Evolutionary conservation across 768 basidiomycete genomes (phyloP).

Genomic region (Chalciporus pseudorubinellus): DNA sequence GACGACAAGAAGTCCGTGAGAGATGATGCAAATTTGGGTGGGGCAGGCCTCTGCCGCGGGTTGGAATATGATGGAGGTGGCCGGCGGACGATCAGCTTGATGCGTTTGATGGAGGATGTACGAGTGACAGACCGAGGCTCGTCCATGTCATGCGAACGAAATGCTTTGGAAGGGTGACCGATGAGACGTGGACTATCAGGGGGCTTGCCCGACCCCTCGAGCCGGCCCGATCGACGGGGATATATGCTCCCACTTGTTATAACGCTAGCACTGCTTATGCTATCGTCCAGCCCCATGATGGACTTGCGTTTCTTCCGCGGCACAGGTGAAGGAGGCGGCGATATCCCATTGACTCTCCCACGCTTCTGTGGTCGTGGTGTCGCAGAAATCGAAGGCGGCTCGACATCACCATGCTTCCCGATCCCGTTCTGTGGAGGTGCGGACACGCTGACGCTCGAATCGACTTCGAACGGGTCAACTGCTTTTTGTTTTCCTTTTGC

Average conservation of each 20-base stretch:
- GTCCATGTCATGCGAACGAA: background rate
- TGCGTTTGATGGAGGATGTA: slow-evolving; percentile 48
- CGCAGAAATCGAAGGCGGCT: slow-evolving; percentile 8
- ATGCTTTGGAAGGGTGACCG: background rate
- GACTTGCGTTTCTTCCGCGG: slow-evolving; percentile 30
- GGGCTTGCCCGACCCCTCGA: slow-evolving; percentile 15
- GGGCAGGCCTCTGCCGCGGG: slow-evolving; percentile 63
- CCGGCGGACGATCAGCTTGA: slow-evolving; percentile 62
- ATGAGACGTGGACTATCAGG: background rate
- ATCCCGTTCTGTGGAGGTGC: slow-evolving; percentile 8
- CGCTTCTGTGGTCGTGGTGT: slow-evolving; percentile 26
- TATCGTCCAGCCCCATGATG: slow-evolving; percentile 1
- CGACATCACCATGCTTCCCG: slow-evolving; percentile 8
- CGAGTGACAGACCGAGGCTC: slow-evolving; percentile 8
- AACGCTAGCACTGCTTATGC: background rate
- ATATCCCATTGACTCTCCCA: slow-evolving; percentile 17
- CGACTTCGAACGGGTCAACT: slow-evolving; percentile 14
- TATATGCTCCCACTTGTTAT: background rate
- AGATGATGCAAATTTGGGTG: slow-evolving; percentile 50
- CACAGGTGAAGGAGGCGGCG: slow-evolving; percentile 21
- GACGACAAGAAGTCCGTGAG: slow-evolving; percentile 59
- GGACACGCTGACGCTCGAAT: slow-evolving; percentile 8
- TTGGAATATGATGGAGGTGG: slow-evolving; percentile 62
- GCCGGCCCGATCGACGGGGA: slow-evolving; percentile 20
- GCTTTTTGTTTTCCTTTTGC: slow-evolving; percentile 35